These are phyloP conservation scores for Chara braunii DNA, from an alignment of 139 green algal species.

Conservation along the genomic window DNA sequence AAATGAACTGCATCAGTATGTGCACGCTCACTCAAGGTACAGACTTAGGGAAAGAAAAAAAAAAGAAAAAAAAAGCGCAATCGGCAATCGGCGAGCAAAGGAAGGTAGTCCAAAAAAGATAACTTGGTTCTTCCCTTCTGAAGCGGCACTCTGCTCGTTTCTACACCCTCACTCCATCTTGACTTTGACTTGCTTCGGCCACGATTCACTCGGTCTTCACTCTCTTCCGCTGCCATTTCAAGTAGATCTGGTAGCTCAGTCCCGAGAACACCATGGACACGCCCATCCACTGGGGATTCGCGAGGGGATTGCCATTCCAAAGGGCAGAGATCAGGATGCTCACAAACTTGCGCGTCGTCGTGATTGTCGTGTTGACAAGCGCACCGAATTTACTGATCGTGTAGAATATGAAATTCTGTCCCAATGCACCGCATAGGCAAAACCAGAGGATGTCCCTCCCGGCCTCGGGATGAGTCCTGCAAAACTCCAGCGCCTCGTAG, in stretches of 20 bases:
- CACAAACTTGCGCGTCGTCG: constrained; percentile 98
- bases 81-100: too few relatives aligned
- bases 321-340: constrained; percentile 81
- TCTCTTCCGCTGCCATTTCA: constrained; percentile 53
- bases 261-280: constrained; percentile 85
- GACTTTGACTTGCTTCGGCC: too few relatives aligned
- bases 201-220: constrained; percentile 20
- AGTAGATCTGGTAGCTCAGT: constrained; percentile 57
- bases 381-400: constrained; percentile 85
- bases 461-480: constrained; percentile 58
- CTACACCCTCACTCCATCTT: too few relatives aligned
- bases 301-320: constrained; percentile 62
- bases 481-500: constrained; percentile 60
- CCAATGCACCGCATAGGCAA: constrained; percentile 84
- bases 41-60: too few relatives aligned
- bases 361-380: constrained; percentile 82
- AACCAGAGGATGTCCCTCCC: constrained; percentile 73
- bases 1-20: too few relatives aligned
- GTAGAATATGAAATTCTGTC: constrained; percentile 97
- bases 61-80: too few relatives aligned
- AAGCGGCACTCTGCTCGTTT: too few relatives aligned
- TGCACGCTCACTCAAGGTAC: too few relatives aligned
- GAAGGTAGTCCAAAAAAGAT: too few relatives aligned
- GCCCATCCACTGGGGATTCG: constrained; percentile 76
- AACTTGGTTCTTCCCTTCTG: too few relatives aligned